Base-by-base conservation (phyloP, 2,329 filamentous ascomycete species). In the Seiridium unicorne region DNA sequence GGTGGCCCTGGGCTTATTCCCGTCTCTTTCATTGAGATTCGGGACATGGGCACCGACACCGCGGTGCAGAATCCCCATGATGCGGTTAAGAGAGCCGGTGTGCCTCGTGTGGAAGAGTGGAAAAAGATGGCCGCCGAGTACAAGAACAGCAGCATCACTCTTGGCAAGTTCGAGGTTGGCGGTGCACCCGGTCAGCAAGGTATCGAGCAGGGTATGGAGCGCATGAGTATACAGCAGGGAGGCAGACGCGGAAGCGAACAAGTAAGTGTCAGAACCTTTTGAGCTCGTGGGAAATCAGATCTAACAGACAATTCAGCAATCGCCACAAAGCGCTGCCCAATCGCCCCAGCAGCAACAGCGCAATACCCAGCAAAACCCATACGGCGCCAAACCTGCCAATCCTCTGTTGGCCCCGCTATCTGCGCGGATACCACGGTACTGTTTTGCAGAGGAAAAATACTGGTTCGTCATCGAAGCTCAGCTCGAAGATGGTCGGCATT, bases 81-180 rank as follows among this genome's bases (percentile, higher is more conserved):
- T 36, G 94, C 95, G 1, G 92, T 99, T 59, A 86, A 87, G 68
- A 88, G 89, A 67, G 95, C 95, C 1, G 93, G 94, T 26, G 93
- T 99, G 6, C 95, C 95, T 10, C 90, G 89, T 69, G 95, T 99
- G 3, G 95, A 99, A 72, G 95, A 99, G 70, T 99, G 95, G 95
- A 99, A 99, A 81, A 96, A 96, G 78, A 97, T 97, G 92, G 93
- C 95, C 0, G 94, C 94, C 59, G 94, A 97, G 65, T 99, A 99
- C 78, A 99, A 99, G 81, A 97, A 98, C 74, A 97, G 93, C 74
- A 98, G 95, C 77, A 98, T 99, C 72, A 94, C 93, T 0, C 80
- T 99, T 47, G 95, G 95, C 66, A 96, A 94, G 76, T 94, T 96
- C 66, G 92, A 94, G 68, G 81, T 78, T 61, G 81, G 85, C 59